These are phyloP conservation scores for Hypoxylon sp. DNA, from an alignment of 2,329 filamentous ascomycete species.

Conservation along the genomic window DNA sequence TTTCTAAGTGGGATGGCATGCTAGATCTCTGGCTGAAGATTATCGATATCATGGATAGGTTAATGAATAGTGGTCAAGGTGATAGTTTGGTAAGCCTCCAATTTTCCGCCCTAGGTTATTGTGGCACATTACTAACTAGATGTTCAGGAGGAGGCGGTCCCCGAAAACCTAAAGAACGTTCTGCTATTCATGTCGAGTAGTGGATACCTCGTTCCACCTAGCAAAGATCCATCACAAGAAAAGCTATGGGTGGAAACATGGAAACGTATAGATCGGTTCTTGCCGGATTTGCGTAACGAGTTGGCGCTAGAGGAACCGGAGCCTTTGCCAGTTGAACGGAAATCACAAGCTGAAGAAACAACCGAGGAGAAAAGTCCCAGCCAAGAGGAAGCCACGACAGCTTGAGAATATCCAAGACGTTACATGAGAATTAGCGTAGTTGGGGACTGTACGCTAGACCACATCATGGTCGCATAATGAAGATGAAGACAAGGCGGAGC, in stretches of 20 bases:
- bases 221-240: conserved; percentile 62
- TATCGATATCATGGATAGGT: conserved; percentile 90
- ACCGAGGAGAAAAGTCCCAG: conserved; percentile 13
- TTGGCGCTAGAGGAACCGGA: conserved; percentile 61
- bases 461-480: conserved; percentile 8
- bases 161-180: conserved; percentile 95
- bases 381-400: conserved; percentile 15
- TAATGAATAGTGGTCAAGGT: conserved; percentile 95
- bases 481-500: conserved; percentile 1
- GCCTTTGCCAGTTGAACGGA: conserved; percentile 6
- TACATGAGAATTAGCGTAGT: too few species aligned
- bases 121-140: conserved; percentile 15
- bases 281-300: conserved; percentile 67
- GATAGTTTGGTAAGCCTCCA: conserved; percentile 78
- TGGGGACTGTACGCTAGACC: too few species aligned
- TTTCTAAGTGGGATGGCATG: conserved; percentile 88
- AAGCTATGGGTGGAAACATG: conserved; percentile 69
- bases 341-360: conserved; percentile 7
- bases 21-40: conserved; percentile 92
- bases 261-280: conserved; percentile 72
- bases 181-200: conserved; percentile 93
- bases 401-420: conserved; percentile 5
- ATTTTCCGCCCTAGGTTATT: too few species aligned
- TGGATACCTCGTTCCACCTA: conserved; percentile 80
- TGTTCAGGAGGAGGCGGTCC: conserved; percentile 86